Evolutionary conservation across 73 alveolate species (phyloP).

Genomic region (Breviolum minutum): DNA sequence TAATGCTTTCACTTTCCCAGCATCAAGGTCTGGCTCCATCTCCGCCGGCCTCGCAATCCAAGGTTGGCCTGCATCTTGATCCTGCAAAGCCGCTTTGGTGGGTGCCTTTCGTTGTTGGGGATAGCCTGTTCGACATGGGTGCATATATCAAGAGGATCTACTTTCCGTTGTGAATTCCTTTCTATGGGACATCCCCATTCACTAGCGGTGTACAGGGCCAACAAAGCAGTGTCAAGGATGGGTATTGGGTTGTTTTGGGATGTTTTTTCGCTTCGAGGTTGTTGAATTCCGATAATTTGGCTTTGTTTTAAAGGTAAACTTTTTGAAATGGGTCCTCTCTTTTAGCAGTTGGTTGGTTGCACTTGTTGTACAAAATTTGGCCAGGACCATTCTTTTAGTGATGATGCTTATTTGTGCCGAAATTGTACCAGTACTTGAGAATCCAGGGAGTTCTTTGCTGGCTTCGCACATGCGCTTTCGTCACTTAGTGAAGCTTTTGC

Average conservation of each 20-base stretch:
- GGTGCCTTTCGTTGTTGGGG: neutral
- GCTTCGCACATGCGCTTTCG: neutral
- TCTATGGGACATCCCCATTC: neutral
- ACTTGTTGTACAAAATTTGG: no score
- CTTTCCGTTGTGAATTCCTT: neutral
- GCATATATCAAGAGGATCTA: neutral
- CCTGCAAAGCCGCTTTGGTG: neutral
- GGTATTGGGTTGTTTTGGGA: neutral
- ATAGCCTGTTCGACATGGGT: neutral
- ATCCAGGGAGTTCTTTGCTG: neutral
- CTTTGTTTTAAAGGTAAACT: neutral
- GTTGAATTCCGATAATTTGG: neutral
- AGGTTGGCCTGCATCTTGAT: neutral
- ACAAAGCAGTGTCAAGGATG: constrained; percentile 6
- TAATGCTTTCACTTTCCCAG: neutral
- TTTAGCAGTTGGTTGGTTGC: neutral
- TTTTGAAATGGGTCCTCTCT: neutral
- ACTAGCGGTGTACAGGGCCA: constrained; percentile 4
- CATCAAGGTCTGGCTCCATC: neutral
- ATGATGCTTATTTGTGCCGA: neutral
- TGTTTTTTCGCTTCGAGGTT: neutral
- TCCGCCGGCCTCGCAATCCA: neutral
- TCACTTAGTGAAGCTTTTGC: neutral
- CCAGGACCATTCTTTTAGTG: neutral
- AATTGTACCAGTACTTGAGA: neutral